Base-by-base conservation (phyloP, 2,329 filamentous ascomycete genomes). In the Cyclaneusma minus region DNA sequence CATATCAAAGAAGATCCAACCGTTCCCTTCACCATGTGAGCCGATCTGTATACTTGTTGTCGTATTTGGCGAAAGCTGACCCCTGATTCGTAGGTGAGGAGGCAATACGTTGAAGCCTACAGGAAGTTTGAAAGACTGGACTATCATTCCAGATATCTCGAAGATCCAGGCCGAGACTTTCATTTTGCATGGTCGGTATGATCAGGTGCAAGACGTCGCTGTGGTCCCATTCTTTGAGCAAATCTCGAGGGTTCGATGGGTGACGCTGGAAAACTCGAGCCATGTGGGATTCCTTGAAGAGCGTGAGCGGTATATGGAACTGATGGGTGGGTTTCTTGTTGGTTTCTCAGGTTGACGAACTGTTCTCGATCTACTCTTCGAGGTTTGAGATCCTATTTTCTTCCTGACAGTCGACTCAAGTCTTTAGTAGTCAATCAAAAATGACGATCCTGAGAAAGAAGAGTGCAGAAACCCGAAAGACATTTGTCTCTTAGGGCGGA, bases 131-230 rank as follows among this genome's bases (percentile, higher is more conserved):
- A 54, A 51, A 35, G 34, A 42, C 13, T 60, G 52, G 52, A 41
- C 38, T 18, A 41, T 54, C 12, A 41, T 41, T 2, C 35, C 42
- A 2, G 29, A 47, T 11, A 27, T 56, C 17, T 38, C 48, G 25
- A 45, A 50, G 19, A 55, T 60, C 28, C 40, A 42, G 0, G 48
- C 49, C 3, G 42, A 47, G 11, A 53, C 50, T 4, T 36, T 62
- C 17, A 34, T 61, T 0, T 43, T 56, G 24, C 58, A 60, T 37
- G 55, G 54, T 5, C 39, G 45, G 23, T 55, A 48, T 30, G 56
- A 60, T 31, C 29, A 38, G 24, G 37, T 31, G 4, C 32, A 34
- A 7, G 39, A 56, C 32, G 38, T 47, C 16, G 42, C 37, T 13
- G 37, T 48, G n/a, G 35, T 36, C 24, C 45, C 50, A 1, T 58